A percentile compares a stretch with the other conserved stretches of the same genome.
Evolutionary conservation across 345 rosid genomes (phyloP).

Genomic region (Pugionium dolabratum): DNA sequence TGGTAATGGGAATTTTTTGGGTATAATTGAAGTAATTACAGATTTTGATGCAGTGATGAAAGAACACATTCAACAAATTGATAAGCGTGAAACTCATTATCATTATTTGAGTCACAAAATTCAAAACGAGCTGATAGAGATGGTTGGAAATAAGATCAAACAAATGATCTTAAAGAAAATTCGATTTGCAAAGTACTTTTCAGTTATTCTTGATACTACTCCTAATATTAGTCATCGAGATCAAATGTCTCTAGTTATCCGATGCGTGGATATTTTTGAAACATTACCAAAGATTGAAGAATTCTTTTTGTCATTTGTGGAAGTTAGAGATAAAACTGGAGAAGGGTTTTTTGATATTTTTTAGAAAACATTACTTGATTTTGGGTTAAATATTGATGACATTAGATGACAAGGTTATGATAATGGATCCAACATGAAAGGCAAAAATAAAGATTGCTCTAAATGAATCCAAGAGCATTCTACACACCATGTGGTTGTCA

Average conservation of each 20-base stretch:
- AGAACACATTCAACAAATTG: not conserved
- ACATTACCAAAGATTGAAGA: not conserved
- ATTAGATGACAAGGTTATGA: not conserved
- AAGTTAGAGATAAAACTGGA: not conserved
- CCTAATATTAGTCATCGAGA: not conserved
- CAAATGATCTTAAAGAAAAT: not conserved
- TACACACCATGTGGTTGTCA: too few relatives aligned
- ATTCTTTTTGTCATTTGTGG: not conserved
- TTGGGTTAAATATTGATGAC: not conserved
- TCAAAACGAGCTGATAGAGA: not conserved
- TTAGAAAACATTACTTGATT: not conserved
- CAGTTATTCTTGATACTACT: not conserved
- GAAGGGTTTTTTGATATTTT: not conserved
- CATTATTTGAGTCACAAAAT: not conserved
- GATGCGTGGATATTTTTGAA: not conserved
- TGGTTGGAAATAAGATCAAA: not conserved
- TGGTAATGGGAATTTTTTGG: not conserved
- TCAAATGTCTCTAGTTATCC: not conserved
- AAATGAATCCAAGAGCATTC: too few relatives aligned
- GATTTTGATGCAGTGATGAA: conserved; percentile 3
- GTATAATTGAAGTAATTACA: not conserved
- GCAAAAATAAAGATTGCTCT: not conserved
- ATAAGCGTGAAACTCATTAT: not conserved
- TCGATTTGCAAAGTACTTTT: not conserved
- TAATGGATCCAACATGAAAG: not conserved